A percentile compares a stretch with the other conserved stretches of the same genome.
phyloP scores from a whole-genome alignment of 148 eudicot species.

The Camellia granthamiana region DNA sequence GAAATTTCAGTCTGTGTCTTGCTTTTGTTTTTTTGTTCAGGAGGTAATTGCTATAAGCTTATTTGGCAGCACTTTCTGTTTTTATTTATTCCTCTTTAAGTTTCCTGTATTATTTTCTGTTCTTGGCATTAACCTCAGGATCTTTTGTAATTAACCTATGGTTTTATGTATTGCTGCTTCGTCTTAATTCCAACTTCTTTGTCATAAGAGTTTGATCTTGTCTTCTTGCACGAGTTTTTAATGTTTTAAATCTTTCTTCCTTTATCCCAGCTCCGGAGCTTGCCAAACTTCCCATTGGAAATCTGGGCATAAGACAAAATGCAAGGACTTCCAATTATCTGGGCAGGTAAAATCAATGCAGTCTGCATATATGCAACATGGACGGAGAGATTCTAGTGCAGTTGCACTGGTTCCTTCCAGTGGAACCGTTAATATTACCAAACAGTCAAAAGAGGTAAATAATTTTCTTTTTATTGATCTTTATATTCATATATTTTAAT shows the following conservation, averaged over 20 bases:
- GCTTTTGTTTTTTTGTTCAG: not conserved
- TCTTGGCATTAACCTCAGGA: not conserved
- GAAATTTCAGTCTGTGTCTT: not conserved
- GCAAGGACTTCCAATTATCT: conserved; percentile 41
- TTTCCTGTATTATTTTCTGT: not conserved
- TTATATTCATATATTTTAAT: conserved; percentile 1
- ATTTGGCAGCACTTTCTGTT: not conserved
- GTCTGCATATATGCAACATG: conserved; percentile 19
- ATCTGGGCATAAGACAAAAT: conserved; percentile 61
- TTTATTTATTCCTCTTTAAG: not conserved
- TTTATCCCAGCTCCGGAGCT: conserved; percentile 46
- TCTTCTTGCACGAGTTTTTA: not conserved
- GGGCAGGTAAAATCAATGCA: conserved; percentile 23
- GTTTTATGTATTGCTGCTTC: not conserved
- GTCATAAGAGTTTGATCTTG: not conserved
- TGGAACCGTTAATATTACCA: conserved; percentile 31
- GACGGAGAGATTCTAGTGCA: conserved; percentile 24
- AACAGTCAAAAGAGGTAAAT: conserved; percentile 51
- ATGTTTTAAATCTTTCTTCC: not conserved
- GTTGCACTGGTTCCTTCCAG: conserved; percentile 35
- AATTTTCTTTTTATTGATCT: not conserved
- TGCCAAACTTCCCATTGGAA: conserved; percentile 76
- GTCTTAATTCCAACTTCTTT: not conserved
- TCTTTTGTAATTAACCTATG: not conserved
- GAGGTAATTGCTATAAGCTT: not conserved